Evolutionary conservation across 768 basidiomycete genomes (phyloP), one percentile per base, ranked within the genome.

Genomic region (Botryobasidium botryosum): DNA sequence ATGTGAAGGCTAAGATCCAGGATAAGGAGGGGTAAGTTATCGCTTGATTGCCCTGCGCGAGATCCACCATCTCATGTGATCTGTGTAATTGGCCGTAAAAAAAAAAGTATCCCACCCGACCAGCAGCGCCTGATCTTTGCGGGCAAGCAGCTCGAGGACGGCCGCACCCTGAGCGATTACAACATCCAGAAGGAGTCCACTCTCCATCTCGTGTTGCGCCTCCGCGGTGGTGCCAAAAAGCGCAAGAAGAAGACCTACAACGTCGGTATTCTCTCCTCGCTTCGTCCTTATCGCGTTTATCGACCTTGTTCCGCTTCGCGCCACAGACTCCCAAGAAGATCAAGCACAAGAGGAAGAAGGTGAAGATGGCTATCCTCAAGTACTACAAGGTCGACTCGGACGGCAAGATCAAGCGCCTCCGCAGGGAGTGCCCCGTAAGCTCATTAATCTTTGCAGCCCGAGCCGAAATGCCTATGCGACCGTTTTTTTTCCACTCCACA

Each of bases 211-310:
- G 92, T 97, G 53, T 79, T 97, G 35, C 55, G 94, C 58, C 83
- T 99, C 43, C 86, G 91, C 67, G 94, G 94, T 73, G 94, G 94
- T 75, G 88, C 79, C 55, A 96, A 96, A 79, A 97, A 97, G 78
- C 80, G 92, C 64, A 97, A 97, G 79, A 99, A 97, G 75, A 97
- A 97, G 76, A 90, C 87, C 45, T 96, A 96, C 81, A 90, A 79
- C 70, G 84, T 87, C 40, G 40, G 79, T 68, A 2, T 23, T n/a
- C 1, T 12, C 39, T 17, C 1, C 26, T 41, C 21, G 31, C 18
- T 2, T 15, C 20, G 15, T 44, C 15, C 26, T 49, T 25, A 31
- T 50, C 41, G 36, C 53, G 31, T 55, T 29, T 12, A 46, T 32
- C n/a, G n/a, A 17, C 23, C 32, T 35, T 35, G 25, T 24, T 26